These are phyloP conservation scores for Paxillus involutus DNA, from an alignment of 768 basidiomycete genomes.

Conservation along the genomic window DNA sequence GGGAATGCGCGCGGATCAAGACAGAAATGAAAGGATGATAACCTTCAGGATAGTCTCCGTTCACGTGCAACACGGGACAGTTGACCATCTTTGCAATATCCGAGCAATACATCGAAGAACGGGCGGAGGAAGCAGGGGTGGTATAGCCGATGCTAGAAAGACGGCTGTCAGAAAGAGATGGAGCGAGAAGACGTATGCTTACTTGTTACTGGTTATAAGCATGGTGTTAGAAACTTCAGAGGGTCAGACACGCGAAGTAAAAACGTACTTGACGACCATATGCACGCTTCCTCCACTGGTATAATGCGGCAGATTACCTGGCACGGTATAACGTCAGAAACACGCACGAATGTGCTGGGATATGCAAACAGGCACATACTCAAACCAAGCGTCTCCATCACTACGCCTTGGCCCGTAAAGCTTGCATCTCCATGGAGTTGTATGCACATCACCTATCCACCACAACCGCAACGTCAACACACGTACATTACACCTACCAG, in stretches of 20 bases:
- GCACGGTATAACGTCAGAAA: not conserved
- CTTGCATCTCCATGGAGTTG: conserved; percentile 92
- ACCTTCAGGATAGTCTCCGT: conserved; percentile 90
- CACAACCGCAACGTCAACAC: conserved; percentile 10
- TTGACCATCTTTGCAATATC: conserved; percentile 90
- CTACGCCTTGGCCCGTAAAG: conserved; percentile 87
- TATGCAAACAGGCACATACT: conserved; percentile 45
- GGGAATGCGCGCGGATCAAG: not conserved
- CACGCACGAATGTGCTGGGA: not conserved
- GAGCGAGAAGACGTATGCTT: conserved; percentile 7
- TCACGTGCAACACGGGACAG: conserved; percentile 86
- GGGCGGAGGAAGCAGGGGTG: conserved; percentile 79
- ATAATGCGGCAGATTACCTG: conserved; percentile 87
- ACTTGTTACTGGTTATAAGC: conserved; percentile 54
- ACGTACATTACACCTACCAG: not conserved
- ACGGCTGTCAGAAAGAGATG: not conserved
- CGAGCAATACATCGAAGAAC: conserved; percentile 86
- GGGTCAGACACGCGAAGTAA: not conserved
- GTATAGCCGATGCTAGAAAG: conserved; percentile 84
- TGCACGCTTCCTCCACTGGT: conserved; percentile 90
- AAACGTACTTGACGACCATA: conserved; percentile 82
- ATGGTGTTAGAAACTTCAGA: not conserved
- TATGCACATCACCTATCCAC: conserved; percentile 78
- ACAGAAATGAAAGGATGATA: not conserved
- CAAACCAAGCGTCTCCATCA: conserved; percentile 85